phyloP scores from a whole-genome alignment of 768 basidiomycete genomes.

The Amanita subjunquillea region DNA sequence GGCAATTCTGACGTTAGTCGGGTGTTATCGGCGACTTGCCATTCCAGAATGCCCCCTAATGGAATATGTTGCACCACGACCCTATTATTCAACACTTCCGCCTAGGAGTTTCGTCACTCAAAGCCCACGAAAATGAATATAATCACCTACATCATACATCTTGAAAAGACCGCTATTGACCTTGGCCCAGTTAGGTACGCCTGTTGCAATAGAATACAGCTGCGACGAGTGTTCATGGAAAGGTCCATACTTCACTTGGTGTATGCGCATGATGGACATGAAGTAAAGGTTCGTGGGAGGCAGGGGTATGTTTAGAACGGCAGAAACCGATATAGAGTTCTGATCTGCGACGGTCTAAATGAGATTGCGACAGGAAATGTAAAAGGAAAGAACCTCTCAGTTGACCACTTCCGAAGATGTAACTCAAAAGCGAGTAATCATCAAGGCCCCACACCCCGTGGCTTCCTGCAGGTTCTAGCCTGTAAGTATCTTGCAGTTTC shows the following conservation, averaged over 20 bases:
- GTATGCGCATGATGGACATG: slow-evolving; percentile 68
- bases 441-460: slow-evolving; percentile 98
- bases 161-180: slow-evolving; percentile 86
- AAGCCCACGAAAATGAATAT: slow-evolving; percentile 1
- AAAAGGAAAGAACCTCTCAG: slow-evolving; percentile 45
- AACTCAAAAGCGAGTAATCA: slow-evolving; percentile 82
- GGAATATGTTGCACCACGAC: slow-evolving; percentile 96
- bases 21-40: slow-evolving; percentile 26
- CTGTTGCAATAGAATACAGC: slow-evolving; percentile 73
- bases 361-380: slow-evolving; percentile 3
- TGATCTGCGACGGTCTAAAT: slow-evolving; percentile 37
- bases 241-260: slow-evolving; percentile 74
- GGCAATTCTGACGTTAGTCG: slow-evolving; percentile 6
- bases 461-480: slow-evolving; percentile 90
- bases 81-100: slow-evolving; percentile 85
- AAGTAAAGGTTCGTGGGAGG: slow-evolving; percentile 73
- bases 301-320: slow-evolving; percentile 47
- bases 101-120: slow-evolving; percentile 26
- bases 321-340: slow-evolving; percentile 49
- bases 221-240: slow-evolving; percentile 92
- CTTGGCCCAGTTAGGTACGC: slow-evolving; percentile 88
- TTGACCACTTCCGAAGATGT: slow-evolving; percentile 87
- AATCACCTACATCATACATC: slow-evolving; percentile 75
- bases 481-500: slow-evolving; percentile 81
- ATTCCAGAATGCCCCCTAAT: slow-evolving; percentile 71